These are phyloP conservation scores for Phytopythium boreale DNA, from an alignment of 352 stramenopile species.

Conservation along the genomic window DNA sequence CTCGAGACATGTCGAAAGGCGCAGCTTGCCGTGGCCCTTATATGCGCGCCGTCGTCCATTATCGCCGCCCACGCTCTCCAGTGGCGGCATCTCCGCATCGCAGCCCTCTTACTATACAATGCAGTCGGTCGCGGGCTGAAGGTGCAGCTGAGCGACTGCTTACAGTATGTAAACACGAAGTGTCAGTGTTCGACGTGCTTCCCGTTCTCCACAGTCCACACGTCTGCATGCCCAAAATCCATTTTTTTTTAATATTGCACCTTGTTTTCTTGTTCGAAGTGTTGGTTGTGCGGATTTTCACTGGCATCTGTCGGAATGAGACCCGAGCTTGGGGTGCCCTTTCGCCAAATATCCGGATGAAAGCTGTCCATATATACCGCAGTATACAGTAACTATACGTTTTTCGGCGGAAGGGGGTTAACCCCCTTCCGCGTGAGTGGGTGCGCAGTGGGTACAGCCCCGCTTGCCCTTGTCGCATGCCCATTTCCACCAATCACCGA, in stretches of 20 bases:
- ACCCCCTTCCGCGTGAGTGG: background rate
- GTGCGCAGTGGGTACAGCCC: conserved; percentile 1
- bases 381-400: background rate
- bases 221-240: background rate
- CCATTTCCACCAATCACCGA: background rate
- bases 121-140: too few relatives aligned
- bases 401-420: too few relatives aligned
- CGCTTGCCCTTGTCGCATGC: background rate
- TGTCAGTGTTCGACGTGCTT: background rate
- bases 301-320: too few relatives aligned
- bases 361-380: background rate
- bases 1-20: background rate
- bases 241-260: too few relatives aligned
- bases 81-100: background rate
- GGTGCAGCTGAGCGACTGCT: too few relatives aligned
- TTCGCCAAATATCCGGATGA: background rate
- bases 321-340: background rate
- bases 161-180: too few relatives aligned
- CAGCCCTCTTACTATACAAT: too few relatives aligned
- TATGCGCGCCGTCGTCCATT: background rate
- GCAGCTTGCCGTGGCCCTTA: background rate
- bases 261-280: background rate
- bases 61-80: background rate
- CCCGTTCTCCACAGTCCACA: background rate
- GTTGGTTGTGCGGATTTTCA: background rate